These are phyloP conservation scores for Leucocoprinus leucothites DNA, from an alignment of 768 basidiomycete species.

Conservation along the genomic window DNA sequence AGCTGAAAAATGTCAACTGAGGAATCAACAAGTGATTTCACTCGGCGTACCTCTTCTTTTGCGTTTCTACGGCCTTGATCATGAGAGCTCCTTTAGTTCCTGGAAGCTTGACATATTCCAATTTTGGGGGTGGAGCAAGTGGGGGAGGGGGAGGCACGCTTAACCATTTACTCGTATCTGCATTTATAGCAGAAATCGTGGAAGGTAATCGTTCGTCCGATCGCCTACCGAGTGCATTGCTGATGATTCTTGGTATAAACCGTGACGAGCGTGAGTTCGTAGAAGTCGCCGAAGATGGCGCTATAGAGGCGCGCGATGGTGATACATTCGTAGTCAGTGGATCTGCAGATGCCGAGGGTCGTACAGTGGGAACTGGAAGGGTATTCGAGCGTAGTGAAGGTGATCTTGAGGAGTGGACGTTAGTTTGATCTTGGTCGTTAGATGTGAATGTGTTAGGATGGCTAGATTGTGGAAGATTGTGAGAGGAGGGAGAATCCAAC, in stretches of 20 bases:
- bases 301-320: slow-evolving; percentile 19
- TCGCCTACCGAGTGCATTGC: slow-evolving; percentile 60
- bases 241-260: slow-evolving; percentile 70
- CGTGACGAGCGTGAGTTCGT: slow-evolving; percentile 49
- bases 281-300: slow-evolving; percentile 23
- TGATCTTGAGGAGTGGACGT: slow-evolving; percentile 32
- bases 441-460: slow-evolving; percentile 24
- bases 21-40: not conserved
- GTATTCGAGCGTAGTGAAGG: slow-evolving; percentile 37
- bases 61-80: slow-evolving; percentile 86
- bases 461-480: slow-evolving; percentile 16
- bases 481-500: slow-evolving; percentile 18
- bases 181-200: slow-evolving; percentile 33
- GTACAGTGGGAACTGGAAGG: slow-evolving; percentile 16
- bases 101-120: slow-evolving; percentile 91
- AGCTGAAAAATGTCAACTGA: slow-evolving; percentile 41
- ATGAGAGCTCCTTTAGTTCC: slow-evolving; percentile 84
- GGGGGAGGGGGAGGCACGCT: slow-evolving; percentile 5
- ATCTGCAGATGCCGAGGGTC: slow-evolving; percentile 14
- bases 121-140: slow-evolving; percentile 64
- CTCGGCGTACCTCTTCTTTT: slow-evolving; percentile 70
- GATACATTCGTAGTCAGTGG: slow-evolving; percentile 21
- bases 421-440: slow-evolving; percentile 21
- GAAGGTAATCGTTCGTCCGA: slow-evolving; percentile 51
- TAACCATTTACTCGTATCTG: slow-evolving; percentile 32